Evolutionary conservation across 2,329 filamentous ascomycete species (phyloP), one percentile per base, ranked within the genome.

Genomic region (Beauveria sp.): DNA sequence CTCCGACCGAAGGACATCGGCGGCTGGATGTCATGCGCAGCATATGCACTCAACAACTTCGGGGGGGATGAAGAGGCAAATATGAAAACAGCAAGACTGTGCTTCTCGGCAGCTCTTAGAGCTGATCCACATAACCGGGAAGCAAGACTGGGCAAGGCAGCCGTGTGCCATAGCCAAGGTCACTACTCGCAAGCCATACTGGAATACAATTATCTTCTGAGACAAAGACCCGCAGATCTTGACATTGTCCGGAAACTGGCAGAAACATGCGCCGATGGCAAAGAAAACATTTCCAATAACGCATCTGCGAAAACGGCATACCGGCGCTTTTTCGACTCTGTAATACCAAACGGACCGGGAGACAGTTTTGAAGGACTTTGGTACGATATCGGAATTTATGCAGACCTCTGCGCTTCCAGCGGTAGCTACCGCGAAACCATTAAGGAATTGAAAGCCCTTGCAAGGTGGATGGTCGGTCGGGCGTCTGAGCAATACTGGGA

Each of bases 301-400:
- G 69, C 70, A 9, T 68, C 70, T 40, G 81, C 80, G 38, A 78
- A 80, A 63, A 71, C 71, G 1, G 81, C 80, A 43, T 86, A 85
- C 65, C 71, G 75, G 53, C 69, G 69, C 5, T 78, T 78, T 58
- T 79, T 85, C 61, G 70, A 76, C 22, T 70, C 79, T 58, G 74
- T 78, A 51, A 72, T 71, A 51, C 64, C 67, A 4, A 66, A 70
- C n/a, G 68, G 70, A 4, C 65, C 70, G 9, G 63, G 71, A 3
- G 69, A 74, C 72, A 47, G 72, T 43, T 71, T 69, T 14, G 71
- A 74, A 6, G 78, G 81, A 58, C 78, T 79, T 38, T 99, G 93
- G 93, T 86, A 88, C 58, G 89, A 98, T 71, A 79, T 96, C 47
- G 89, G 91, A 63, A 88, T 93, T 59, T 96, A 95, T 66, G 82